Evolutionary conservation across 2,329 filamentous ascomycete species (phyloP).

Genomic region (Calycina marina): DNA sequence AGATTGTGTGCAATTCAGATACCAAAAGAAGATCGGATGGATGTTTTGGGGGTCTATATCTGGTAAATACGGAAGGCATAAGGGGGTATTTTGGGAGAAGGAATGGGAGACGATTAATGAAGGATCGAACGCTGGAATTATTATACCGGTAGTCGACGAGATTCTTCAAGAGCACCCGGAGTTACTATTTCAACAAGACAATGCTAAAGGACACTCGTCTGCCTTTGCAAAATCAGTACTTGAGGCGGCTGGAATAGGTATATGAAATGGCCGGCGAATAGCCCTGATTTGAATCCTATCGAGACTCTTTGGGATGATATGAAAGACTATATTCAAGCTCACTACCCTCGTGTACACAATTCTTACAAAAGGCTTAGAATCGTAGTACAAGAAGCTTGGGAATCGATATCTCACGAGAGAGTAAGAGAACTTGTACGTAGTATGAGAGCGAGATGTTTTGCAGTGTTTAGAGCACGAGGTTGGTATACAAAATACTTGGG

Average conservation of each 20-base stretch:
- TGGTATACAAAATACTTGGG: too few relatives aligned
- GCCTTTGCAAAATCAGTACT: conserved; percentile 6
- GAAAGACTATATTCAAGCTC: conserved; percentile 11
- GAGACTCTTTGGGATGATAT: conserved; percentile 10
- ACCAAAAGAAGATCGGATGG: conserved; percentile 10
- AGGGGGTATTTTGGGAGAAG: conserved; percentile 7
- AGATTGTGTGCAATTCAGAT: conserved; percentile 5
- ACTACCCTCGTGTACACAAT: conserved; percentile 7
- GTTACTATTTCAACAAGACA: conserved; percentile 7
- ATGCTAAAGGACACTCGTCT: conserved; percentile 5
- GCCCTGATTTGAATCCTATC: conserved; percentile 11
- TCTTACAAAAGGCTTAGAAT: conserved; percentile 7
- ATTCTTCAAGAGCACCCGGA: conserved; percentile 6
- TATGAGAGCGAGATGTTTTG: too few relatives aligned
- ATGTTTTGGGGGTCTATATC: too few relatives aligned
- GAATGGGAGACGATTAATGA: conserved; percentile 9
- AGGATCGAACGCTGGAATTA: conserved; percentile 5
- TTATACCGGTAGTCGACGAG: conserved; percentile 5
- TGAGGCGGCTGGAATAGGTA: conserved; percentile 1
- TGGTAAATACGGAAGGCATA: conserved; percentile 4
- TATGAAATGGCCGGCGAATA: conserved; percentile 9
- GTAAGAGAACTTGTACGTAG: too few relatives aligned
- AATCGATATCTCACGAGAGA: conserved; percentile 5
- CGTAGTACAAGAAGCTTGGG: too few relatives aligned
- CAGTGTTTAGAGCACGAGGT: too few relatives aligned